A percentile compares a stretch with the other conserved stretches of the same genome.
Conservation (phyloP, 306 rosid genomes). For the Citrullus mucosospermus region DNA sequence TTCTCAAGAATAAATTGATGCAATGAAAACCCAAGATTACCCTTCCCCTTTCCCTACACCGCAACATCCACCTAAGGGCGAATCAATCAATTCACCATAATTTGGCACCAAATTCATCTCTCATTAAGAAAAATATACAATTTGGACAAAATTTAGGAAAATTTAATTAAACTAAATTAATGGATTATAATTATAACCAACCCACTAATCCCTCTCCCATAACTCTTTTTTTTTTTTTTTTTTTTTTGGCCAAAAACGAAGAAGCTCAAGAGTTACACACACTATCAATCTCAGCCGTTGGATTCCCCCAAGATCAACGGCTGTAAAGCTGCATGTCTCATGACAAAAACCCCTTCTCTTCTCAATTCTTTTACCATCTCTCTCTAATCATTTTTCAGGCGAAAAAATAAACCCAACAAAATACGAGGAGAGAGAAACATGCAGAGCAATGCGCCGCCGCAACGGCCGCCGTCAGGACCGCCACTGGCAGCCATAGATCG, state of each 20-base stretch:
- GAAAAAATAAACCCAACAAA: not conserved
- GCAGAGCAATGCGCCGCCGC: not conserved
- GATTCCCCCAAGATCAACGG: constrained; percentile 28
- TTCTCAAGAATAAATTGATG: not conserved
- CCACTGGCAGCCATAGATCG: constrained; percentile 9
- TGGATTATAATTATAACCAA: constrained; percentile 14
- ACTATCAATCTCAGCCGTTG: constrained; percentile 22
- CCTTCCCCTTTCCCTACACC: not conserved
- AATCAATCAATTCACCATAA: not conserved
- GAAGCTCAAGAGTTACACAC: constrained; percentile 63
- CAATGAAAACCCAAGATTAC: not conserved
- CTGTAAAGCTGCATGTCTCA: constrained; percentile 24
- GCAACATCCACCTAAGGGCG: not conserved
- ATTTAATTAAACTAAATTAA: not conserved
- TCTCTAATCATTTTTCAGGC: not conserved
- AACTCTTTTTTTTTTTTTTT: not conserved
- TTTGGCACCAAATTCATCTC: not conserved
- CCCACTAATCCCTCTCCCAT: constrained; percentile 50
- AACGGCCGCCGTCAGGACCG: not conserved
- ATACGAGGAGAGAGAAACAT: not conserved
- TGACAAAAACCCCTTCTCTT: constrained; percentile 22
- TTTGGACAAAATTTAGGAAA: not conserved
- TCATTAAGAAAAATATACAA: not conserved
- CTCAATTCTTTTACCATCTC: constrained; percentile 9
- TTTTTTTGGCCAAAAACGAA: constrained; percentile 23